phyloP scores from a whole-genome alignment of 345 rosid genomes.

The Camelina sativa region DNA sequence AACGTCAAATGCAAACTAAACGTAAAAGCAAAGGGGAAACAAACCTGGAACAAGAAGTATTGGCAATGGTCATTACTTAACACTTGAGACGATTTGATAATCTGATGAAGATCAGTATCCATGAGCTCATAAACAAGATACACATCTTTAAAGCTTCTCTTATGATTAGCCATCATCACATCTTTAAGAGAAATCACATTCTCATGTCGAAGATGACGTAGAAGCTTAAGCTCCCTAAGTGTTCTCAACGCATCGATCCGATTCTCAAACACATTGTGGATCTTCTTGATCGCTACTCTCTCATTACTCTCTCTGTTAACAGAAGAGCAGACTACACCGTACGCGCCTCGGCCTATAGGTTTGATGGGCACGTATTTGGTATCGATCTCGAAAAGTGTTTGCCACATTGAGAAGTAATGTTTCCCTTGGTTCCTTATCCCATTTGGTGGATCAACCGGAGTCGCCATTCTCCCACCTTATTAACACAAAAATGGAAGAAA shows the following conservation, averaged over 20 bases:
- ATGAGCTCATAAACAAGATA: constrained; percentile 89
- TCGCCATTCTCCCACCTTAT: constrained; percentile 61
- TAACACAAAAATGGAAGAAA: not conserved
- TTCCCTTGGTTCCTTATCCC: constrained; percentile 66
- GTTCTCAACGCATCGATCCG: constrained; percentile 78
- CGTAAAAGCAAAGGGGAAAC: not conserved
- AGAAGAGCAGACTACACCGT: constrained; percentile 85
- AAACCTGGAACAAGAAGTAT: constrained; percentile 86
- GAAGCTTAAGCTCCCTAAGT: constrained; percentile 77
- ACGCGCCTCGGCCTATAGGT: constrained; percentile 87
- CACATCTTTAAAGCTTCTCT: constrained; percentile 77
- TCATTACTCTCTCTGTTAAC: constrained; percentile 73
- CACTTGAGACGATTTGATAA: constrained; percentile 80
- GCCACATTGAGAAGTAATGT: constrained; percentile 90
- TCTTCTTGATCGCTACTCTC: constrained; percentile 85
- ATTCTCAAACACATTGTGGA: constrained; percentile 79
- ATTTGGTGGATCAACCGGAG: constrained; percentile 86
- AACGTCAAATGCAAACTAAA: not conserved
- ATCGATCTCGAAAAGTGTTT: constrained; percentile 84
- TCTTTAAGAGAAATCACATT: constrained; percentile 87
- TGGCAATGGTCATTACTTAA: constrained; percentile 83
- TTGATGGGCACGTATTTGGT: constrained; percentile 87
- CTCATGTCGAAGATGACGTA: constrained; percentile 77
- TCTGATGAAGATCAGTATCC: constrained; percentile 92
- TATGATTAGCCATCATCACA: constrained; percentile 77